Conservation (phyloP, 257 asterid genomes). For the Nicotiana benthamiana region DNA sequence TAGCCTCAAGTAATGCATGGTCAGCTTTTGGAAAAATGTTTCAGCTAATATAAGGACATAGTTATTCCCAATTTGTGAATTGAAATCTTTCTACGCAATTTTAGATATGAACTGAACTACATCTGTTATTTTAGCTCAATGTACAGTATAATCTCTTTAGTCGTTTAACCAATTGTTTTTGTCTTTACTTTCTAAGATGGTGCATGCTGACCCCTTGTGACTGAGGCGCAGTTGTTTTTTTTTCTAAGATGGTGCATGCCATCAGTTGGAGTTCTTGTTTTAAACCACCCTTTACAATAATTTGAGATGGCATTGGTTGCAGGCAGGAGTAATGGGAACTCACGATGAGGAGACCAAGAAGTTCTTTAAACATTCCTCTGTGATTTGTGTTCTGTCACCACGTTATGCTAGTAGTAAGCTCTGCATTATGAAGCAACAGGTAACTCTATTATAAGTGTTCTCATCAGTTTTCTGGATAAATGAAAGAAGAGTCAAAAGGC, state of each 20-base stretch:
- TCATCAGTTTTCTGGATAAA: background rate
- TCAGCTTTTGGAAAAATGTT: background rate
- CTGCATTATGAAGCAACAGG: conserved; percentile 73
- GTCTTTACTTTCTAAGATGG: background rate
- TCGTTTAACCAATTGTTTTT: background rate
- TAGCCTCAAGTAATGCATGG: background rate
- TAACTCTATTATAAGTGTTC: conserved; percentile 14
- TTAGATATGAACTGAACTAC: background rate
- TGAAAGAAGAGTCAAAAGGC: background rate
- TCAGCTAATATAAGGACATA: background rate
- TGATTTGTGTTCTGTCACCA: conserved; percentile 77
- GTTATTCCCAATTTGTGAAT: background rate
- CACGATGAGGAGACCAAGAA: conserved; percentile 92
- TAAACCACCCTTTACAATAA: background rate
- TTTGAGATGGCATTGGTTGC: conserved; percentile 13
- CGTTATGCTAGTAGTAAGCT: conserved; percentile 85
- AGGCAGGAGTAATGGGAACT: conserved; percentile 81
- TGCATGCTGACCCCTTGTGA: background rate
- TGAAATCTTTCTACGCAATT: background rate
- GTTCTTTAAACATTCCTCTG: conserved; percentile 82
- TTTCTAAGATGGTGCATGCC: background rate
- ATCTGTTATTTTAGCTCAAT: background rate
- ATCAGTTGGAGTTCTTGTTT: background rate
- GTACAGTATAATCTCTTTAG: background rate
- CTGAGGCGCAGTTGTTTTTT: background rate